phyloP scores from a whole-genome alignment of 2,329 filamentous ascomycete species.

The Colletotrichum euphorbiae region DNA sequence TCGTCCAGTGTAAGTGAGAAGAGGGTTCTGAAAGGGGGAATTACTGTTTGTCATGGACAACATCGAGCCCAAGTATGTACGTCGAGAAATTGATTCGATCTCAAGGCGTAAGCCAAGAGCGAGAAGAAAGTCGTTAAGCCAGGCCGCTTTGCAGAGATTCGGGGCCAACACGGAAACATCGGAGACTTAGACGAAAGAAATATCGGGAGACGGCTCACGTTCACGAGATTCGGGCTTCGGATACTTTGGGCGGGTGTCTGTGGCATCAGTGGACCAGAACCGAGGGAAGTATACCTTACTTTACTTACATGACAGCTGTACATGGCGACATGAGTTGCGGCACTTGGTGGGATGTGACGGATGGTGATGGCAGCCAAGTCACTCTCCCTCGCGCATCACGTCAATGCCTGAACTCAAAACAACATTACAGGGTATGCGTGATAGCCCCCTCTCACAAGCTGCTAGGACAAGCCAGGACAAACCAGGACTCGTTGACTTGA shows the following conservation, averaged over 20 bases:
- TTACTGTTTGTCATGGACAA: background rate
- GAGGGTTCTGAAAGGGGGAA: background rate
- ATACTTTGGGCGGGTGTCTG: slow-evolving; percentile 18
- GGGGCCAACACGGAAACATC: background rate
- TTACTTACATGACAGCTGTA: background rate
- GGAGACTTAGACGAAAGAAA: background rate
- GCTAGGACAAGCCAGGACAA: background rate
- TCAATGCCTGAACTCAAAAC: slow-evolving; percentile 37
- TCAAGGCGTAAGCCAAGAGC: background rate
- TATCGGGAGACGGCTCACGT: background rate
- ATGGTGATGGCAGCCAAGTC: slow-evolving; percentile 13
- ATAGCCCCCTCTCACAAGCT: slow-evolving; percentile 25
- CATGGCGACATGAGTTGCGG: slow-evolving; percentile 3
- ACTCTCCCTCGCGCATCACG: slow-evolving; percentile 24
- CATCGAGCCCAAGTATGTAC: background rate
- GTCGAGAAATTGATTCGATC: background rate
- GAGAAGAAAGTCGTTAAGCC: background rate
- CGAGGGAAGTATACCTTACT: background rate
- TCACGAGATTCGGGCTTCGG: slow-evolving; percentile 15
- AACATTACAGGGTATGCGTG: slow-evolving; percentile 4
- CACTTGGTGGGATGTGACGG: background rate
- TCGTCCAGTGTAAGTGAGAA: background rate
- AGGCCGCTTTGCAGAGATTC: background rate
- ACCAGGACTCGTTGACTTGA: slow-evolving; percentile 23
- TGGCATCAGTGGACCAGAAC: background rate